Conservation (phyloP, 1,284 basidiomycete genomes). For the Austroboletus niveus region DNA sequence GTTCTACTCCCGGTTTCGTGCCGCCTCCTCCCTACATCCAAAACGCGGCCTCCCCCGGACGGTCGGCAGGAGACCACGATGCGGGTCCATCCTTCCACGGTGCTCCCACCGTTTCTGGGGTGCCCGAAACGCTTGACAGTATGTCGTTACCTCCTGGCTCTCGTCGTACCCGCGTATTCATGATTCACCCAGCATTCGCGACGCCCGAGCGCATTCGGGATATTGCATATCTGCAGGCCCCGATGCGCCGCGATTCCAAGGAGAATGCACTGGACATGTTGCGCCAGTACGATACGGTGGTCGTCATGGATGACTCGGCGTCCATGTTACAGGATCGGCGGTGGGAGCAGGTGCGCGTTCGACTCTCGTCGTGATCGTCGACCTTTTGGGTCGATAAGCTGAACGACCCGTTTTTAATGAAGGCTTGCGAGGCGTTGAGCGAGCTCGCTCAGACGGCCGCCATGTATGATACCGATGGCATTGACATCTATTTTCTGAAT, state of each 20-base stretch:
- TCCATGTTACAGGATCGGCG: conserved; percentile 47
- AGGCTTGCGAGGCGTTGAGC: conserved; percentile 37
- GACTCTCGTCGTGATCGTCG: background rate
- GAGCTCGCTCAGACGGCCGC: conserved; percentile 39
- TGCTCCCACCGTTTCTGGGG: too few species aligned
- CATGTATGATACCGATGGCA: conserved; percentile 43
- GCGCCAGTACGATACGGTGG: conserved; percentile 48
- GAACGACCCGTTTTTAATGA: too few species aligned
- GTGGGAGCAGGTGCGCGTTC: conserved; percentile 46
- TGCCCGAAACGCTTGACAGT: too few species aligned
- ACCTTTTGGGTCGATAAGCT: background rate
- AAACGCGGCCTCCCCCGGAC: too few species aligned
- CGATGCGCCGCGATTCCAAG: conserved; percentile 25
- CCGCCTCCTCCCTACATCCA: too few species aligned
- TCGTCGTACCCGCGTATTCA: too few species aligned
- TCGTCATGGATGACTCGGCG: conserved; percentile 57
- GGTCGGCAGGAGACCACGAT: too few species aligned
- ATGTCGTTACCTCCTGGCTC: too few species aligned
- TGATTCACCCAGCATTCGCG: too few species aligned
- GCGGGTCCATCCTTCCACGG: too few species aligned
- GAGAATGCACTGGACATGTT: conserved; percentile 47
- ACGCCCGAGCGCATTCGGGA: conserved; percentile 16
- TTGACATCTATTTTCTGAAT: conserved; percentile 51
- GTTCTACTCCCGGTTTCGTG: too few species aligned
- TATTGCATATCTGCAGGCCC: conserved; percentile 24